phyloP scores from a whole-genome alignment of 1,284 basidiomycete genomes.

The Cystobasidiaceae sp. region DNA sequence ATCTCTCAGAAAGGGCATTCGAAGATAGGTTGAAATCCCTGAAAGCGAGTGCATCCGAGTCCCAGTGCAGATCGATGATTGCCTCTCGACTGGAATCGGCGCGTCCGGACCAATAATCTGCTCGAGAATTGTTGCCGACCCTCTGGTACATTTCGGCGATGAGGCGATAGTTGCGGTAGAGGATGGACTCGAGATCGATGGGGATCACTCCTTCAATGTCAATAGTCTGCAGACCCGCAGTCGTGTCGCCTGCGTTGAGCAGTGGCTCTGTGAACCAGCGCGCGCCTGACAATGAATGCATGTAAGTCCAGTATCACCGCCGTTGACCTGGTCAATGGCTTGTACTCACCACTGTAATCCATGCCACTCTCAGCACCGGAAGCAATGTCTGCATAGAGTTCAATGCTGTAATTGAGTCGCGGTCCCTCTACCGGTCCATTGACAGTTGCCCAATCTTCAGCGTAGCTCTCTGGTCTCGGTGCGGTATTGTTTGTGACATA shows the following conservation, averaged over 20 bases:
- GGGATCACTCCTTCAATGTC: conserved; percentile 67
- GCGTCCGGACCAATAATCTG: conserved; percentile 35
- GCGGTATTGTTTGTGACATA: conserved; percentile 62
- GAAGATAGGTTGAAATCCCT: conserved; percentile 61
- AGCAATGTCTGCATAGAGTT: conserved; percentile 81
- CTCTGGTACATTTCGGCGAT: conserved; percentile 48
- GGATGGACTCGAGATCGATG: conserved; percentile 75
- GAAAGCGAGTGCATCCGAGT: conserved; percentile 70
- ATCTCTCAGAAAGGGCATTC: conserved; percentile 27
- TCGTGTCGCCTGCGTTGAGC: conserved; percentile 49
- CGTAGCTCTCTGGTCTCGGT: conserved; percentile 44
- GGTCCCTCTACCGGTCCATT: conserved; percentile 57
- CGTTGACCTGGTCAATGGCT: background rate
- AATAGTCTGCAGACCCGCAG: conserved; percentile 61
- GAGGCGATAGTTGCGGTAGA: conserved; percentile 54
- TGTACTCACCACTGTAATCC: conserved; percentile 28
- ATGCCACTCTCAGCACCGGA: conserved; percentile 69
- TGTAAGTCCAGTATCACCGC: too few species aligned
- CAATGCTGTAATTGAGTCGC: conserved; percentile 7
- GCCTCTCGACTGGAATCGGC: conserved; percentile 59
- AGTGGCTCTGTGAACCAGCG: conserved; percentile 54
- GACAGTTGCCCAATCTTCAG: conserved; percentile 68
- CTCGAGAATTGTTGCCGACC: conserved; percentile 33
- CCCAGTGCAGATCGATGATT: conserved; percentile 82
- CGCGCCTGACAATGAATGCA: conserved; percentile 23